These are phyloP conservation scores for Quercus phellos DNA, from an alignment of 331 rosid species.

Conservation along the genomic window DNA sequence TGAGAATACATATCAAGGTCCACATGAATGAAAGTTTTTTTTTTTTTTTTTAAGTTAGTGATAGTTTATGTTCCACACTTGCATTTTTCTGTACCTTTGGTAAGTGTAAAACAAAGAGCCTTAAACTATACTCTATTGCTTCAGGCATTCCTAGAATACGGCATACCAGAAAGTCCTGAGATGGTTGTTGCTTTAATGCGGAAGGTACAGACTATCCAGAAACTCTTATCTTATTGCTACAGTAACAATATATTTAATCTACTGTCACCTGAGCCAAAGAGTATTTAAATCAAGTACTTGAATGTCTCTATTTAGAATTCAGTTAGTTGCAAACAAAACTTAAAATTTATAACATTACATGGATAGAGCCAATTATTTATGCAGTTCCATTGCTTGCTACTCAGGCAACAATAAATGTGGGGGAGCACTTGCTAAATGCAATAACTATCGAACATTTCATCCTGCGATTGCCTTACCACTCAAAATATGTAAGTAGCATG, in stretches of 20 bases:
- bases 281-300: not conserved
- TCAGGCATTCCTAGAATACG: conserved; percentile 34
- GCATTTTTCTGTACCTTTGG: conserved; percentile 10
- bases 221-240: conserved; percentile 10
- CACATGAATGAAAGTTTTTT: not conserved
- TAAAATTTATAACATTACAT: not conserved
- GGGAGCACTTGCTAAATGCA: conserved; percentile 43
- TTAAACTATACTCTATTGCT: conserved; percentile 13
- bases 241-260: not conserved
- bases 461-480: conserved; percentile 46
- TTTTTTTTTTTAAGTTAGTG: not conserved
- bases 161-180: conserved; percentile 35
- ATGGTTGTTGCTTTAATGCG: conserved; percentile 30
- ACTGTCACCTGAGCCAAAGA: not conserved
- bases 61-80: not conserved
- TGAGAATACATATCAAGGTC: not conserved
- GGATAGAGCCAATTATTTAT: conserved; percentile 5
- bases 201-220: conserved; percentile 26
- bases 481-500: conserved; percentile 41
- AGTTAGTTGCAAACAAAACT: not conserved
- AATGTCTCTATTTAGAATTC: not conserved
- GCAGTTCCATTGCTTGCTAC: conserved; percentile 14
- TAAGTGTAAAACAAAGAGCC: conserved; percentile 8
- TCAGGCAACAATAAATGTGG: conserved; percentile 54
- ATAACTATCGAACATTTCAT: conserved; percentile 45